Evolutionary conservation across 495 filamentous ascomycete genomes (phyloP), one percentile per base, ranked within the genome.

Genomic region (Extremus antarcticus): DNA sequence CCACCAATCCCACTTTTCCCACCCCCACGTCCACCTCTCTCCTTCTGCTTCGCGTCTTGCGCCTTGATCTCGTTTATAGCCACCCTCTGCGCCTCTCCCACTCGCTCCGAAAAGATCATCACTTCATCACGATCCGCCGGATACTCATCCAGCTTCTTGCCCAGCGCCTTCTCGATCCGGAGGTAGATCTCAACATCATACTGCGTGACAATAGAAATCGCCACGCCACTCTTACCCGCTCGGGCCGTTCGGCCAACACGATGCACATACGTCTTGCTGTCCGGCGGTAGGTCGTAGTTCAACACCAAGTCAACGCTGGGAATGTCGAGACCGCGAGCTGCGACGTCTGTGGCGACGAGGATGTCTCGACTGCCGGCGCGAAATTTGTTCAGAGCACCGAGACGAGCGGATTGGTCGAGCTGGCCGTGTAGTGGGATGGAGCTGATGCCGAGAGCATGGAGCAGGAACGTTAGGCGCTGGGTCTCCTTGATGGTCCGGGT

Each of bases 301-400:
- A 98, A 61, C 2, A 98, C 89, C 0, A 89, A 70, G 57, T 95
- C 90, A 2, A 98, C 92, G 45, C 80, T 82, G 20, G 91, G 90
- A 55, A 97, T 94, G 78, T 98, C 92, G 8, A 98, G 76, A 74
- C 92, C 92, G 63, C 92, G 80, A 9, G 92, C 88, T 2, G 94
- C 92, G 23, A 97, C 90, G 65, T 97, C 92, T 0, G 91, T 97
- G 0, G 90, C 90, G n/a, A 96, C 85, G 15, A 97, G 79, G 54
- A 98, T 90, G 54, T 90, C 78, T 10, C 90, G 75, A 47, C 72
- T 77, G 13, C 84, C 78, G 1, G 82, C 77, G 11, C 83, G 80
- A 75, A 98, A 96, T 68, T 95, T 96, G 63, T 82, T 84, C 15
- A 97, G 73, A 0, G 92, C 83, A 9, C 86, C 90, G 0, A 98